phyloP scores from a whole-genome alignment of 768 basidiomycete species.

The Boletus huronensis region DNA sequence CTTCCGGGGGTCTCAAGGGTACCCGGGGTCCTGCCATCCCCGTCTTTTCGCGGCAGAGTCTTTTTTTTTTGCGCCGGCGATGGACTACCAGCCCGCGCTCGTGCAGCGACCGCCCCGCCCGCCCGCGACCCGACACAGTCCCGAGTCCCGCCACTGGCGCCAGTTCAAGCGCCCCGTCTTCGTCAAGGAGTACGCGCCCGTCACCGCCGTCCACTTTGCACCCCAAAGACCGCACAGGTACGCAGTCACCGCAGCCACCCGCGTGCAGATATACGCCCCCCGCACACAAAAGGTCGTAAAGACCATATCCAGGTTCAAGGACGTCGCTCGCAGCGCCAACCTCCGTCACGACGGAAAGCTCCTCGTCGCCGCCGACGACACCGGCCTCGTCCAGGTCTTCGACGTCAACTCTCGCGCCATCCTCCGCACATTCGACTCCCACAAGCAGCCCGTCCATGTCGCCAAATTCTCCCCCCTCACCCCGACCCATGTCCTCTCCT shows the following conservation, averaged over 20 bases:
- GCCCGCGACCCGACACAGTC: constrained; percentile 53
- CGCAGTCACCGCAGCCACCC: constrained; percentile 91
- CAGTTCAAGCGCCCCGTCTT: constrained; percentile 89
- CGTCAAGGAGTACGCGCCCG: constrained; percentile 94
- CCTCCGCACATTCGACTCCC: constrained; percentile 85
- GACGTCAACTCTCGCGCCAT: constrained; percentile 93
- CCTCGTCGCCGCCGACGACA: constrained; percentile 92
- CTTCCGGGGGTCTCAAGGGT: constrained; percentile 4
- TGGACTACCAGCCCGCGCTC: constrained; percentile 82
- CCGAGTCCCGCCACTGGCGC: constrained; percentile 84
- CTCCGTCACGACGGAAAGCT: constrained; percentile 94
- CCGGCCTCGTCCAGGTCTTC: constrained; percentile 89
- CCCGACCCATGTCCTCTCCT: constrained; percentile 85
- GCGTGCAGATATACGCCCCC: constrained; percentile 94
- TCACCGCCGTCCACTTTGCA: constrained; percentile 92
- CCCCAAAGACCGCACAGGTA: constrained; percentile 86
- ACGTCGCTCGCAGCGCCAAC: constrained; percentile 84
- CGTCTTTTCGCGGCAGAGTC: no score
- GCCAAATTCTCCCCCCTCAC: constrained; percentile 83
- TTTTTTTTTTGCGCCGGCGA: no score
- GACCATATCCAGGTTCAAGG: constrained; percentile 95
- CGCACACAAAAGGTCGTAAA: constrained; percentile 95
- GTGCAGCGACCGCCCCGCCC: constrained; percentile 57
- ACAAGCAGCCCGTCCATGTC: constrained; percentile 96
- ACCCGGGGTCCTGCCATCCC: constrained; percentile 7